These are phyloP conservation scores for Choiromyces venosus DNA, from an alignment of 495 filamentous ascomycete genomes.

Conservation along the genomic window DNA sequence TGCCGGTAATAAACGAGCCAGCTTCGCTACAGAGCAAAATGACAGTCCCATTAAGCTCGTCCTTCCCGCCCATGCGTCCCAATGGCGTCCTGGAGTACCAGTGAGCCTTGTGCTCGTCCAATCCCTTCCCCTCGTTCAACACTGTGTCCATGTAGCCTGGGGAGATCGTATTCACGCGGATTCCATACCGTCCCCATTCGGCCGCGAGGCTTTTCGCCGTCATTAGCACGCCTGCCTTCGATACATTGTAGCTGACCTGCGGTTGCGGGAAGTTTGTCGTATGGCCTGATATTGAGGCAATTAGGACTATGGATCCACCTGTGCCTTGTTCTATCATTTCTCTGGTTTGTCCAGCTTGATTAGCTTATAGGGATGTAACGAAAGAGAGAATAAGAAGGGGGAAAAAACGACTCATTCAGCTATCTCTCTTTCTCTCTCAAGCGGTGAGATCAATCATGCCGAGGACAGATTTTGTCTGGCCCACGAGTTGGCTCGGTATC, in stretches of 20 bases:
- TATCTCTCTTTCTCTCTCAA: not conserved
- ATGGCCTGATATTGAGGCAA: slow-evolving; percentile 63
- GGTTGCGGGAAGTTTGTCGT: slow-evolving; percentile 64
- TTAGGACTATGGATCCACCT: slow-evolving; percentile 60
- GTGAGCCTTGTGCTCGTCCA: slow-evolving; percentile 51
- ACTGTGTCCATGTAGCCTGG: slow-evolving; percentile 80
- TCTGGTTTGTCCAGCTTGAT: slow-evolving; percentile 17
- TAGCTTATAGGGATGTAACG: not conserved
- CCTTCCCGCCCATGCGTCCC: slow-evolving; percentile 61
- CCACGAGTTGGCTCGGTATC: not conserved
- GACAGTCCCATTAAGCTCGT: slow-evolving; percentile 62
- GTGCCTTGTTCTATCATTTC: slow-evolving; percentile 37
- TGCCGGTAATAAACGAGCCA: slow-evolving; percentile 64
- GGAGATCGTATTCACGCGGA: slow-evolving; percentile 63
- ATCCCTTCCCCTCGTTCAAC: slow-evolving; percentile 60
- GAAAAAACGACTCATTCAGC: not conserved
- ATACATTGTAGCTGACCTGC: slow-evolving; percentile 65
- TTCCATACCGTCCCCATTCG: slow-evolving; percentile 60
- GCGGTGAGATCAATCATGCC: not conserved
- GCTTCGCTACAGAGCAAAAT: slow-evolving; percentile 59
- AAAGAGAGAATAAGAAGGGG: not conserved
- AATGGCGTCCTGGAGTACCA: slow-evolving; percentile 62
- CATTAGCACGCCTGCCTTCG: slow-evolving; percentile 59
- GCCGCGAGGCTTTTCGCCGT: slow-evolving; percentile 59
- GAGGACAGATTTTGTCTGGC: not conserved